phyloP scores from a whole-genome alignment of 805 yeast genomes.

The Wickerhamiella kazuoi region DNA sequence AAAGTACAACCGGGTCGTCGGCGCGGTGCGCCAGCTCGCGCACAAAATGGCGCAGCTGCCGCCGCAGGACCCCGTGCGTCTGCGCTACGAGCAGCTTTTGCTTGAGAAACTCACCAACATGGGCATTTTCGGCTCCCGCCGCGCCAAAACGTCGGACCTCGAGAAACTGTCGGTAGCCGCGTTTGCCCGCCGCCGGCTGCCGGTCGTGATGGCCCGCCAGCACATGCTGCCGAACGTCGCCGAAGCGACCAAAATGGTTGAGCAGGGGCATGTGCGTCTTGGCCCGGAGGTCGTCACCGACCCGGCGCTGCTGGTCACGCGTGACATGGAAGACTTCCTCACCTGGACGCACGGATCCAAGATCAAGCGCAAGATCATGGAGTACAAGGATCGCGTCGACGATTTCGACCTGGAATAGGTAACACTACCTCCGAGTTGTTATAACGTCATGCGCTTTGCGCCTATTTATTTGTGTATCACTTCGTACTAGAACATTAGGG shows the following conservation, averaged over 20 bases:
- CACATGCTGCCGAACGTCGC: constrained; percentile 80
- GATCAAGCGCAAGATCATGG: constrained; percentile 75
- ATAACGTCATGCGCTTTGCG: no score
- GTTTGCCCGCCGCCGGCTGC: constrained; percentile 76
- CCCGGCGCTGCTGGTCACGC: constrained; percentile 83
- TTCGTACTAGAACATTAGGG: no score
- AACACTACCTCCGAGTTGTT: no score
- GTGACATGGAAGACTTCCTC: constrained; percentile 87
- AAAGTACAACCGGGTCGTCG: constrained; percentile 83
- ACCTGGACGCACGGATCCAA: constrained; percentile 97
- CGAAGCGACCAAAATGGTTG: constrained; percentile 82
- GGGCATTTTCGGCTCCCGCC: constrained; percentile 66
- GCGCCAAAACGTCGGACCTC: constrained; percentile 70
- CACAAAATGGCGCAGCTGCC: constrained; percentile 69
- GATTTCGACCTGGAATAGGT: constrained; percentile 32
- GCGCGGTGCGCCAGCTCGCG: constrained; percentile 75
- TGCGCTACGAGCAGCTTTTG: constrained; percentile 73
- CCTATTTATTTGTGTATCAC: no score
- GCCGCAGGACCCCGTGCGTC: constrained; percentile 71
- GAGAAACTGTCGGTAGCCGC: constrained; percentile 91
- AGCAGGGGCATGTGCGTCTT: constrained; percentile 94
- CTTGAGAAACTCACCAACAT: constrained; percentile 73
- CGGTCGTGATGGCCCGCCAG: constrained; percentile 84
- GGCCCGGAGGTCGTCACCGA: constrained; percentile 94
- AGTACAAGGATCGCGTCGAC: constrained; percentile 56